Evolutionary conservation across 306 rosid genomes (phyloP).

Genomic region (Cicer pinnatifidum): DNA sequence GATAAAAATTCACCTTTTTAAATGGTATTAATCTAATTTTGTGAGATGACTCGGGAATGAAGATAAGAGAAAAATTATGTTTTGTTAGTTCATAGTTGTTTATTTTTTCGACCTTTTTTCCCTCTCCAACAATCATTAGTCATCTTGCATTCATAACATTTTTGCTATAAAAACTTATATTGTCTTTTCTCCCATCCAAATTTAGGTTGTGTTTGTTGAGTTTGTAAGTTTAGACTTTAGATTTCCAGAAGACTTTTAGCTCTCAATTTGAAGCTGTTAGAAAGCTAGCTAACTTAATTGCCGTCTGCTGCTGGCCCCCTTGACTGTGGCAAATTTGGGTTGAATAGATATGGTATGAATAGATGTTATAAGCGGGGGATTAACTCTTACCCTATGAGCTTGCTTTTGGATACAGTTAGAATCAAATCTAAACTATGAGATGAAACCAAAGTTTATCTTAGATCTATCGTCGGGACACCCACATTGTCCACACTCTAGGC

Average conservation of each 20-base stretch:
- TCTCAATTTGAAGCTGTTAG: conserved; percentile 8
- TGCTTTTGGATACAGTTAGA: background rate
- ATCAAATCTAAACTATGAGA: background rate
- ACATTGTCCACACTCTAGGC: background rate
- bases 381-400: background rate
- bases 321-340: background rate
- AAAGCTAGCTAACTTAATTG: background rate
- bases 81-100: background rate
- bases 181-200: conserved; percentile 13
- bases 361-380: background rate
- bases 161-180: background rate
- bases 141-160: background rate
- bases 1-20: background rate
- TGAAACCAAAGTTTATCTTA: background rate
- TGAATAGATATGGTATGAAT: background rate
- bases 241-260: background rate
- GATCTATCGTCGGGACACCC: background rate
- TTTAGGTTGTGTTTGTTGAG: conserved; percentile 1
- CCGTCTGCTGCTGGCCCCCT: background rate
- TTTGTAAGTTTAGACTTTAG: conserved; percentile 10
- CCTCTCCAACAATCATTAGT: background rate
- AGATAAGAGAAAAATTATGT: background rate
- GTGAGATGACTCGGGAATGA: background rate
- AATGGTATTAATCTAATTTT: background rate
- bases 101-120: background rate